Evolutionary conservation across 441 rosid genomes (phyloP).

Genomic region (Brassica hybrid): DNA sequence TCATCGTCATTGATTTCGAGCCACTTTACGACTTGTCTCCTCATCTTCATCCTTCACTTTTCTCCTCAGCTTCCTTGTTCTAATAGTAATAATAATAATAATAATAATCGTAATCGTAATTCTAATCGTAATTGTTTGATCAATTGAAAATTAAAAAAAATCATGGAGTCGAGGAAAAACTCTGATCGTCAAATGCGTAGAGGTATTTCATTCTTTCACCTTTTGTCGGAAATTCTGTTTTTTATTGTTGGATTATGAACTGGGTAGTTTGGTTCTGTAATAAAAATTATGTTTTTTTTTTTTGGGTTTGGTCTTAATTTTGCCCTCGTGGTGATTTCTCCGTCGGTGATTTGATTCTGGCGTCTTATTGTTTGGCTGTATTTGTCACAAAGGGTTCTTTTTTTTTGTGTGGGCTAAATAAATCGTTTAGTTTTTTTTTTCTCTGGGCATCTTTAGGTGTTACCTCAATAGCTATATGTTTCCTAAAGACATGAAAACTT

Average conservation of each 20-base stretch:
- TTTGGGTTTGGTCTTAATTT: background rate
- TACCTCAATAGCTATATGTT: background rate
- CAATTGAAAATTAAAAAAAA: constrained; percentile 15
- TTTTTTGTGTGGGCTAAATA: background rate
- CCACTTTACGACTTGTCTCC: no score
- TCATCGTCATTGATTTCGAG: no score
- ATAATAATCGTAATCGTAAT: background rate
- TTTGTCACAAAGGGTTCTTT: constrained; percentile 22
- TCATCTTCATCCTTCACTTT: no score
- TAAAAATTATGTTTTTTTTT: background rate
- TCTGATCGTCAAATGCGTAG: constrained; percentile 67
- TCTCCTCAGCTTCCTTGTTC: constrained; percentile 64
- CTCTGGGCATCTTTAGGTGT: background rate
- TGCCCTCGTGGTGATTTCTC: constrained; percentile 8
- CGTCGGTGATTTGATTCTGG: constrained; percentile 34
- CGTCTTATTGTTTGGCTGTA: constrained; percentile 24
- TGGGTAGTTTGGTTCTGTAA: background rate
- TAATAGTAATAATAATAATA: constrained; percentile 46
- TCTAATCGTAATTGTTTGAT: constrained; percentile 16
- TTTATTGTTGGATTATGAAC: background rate
- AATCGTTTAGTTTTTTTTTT: background rate
- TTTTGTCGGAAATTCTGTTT: background rate
- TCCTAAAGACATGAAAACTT: no score
- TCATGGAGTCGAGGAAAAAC: constrained; percentile 68
- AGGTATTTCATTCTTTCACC: constrained; percentile 45